These are phyloP conservation scores for Phytophthora ramorum DNA, from an alignment of 352 stramenopile genomes.

Conservation along the genomic window DNA sequence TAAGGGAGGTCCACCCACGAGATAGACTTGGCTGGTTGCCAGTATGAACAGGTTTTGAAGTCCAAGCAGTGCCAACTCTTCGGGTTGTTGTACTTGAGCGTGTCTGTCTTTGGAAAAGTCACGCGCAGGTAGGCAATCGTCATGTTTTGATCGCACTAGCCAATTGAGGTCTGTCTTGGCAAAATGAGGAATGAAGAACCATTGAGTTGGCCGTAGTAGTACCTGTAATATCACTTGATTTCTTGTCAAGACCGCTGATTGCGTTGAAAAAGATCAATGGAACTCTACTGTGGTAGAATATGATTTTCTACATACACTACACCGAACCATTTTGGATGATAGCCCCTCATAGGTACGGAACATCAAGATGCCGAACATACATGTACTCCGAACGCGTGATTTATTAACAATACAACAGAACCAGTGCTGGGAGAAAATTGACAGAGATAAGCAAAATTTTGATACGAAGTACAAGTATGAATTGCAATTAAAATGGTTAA, in stretches of 20 bases:
- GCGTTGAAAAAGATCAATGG: background rate
- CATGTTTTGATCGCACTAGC: background rate
- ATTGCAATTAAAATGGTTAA: too few relatives aligned
- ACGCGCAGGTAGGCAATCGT: background rate
- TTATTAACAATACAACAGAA: too few relatives aligned
- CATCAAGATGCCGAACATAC: too few relatives aligned
- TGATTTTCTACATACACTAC: too few relatives aligned
- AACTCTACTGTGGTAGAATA: too few relatives aligned
- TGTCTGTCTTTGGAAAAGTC: background rate
- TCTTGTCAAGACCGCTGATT: background rate
- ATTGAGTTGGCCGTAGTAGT: background rate
- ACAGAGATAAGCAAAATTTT: too few relatives aligned
- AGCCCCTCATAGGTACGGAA: too few relatives aligned
- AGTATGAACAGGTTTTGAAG: background rate
- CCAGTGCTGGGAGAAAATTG: too few relatives aligned
- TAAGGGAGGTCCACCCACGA: background rate
- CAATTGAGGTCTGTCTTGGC: background rate
- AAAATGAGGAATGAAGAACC: background rate
- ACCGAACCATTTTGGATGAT: too few relatives aligned
- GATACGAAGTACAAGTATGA: too few relatives aligned
- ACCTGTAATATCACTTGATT: background rate
- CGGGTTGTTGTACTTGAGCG: background rate
- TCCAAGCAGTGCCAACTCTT: background rate
- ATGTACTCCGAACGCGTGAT: too few relatives aligned
- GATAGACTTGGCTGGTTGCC: background rate